Base-by-base conservation (phyloP, 1,284 basidiomycete species). In the Irpex lacteus region DNA sequence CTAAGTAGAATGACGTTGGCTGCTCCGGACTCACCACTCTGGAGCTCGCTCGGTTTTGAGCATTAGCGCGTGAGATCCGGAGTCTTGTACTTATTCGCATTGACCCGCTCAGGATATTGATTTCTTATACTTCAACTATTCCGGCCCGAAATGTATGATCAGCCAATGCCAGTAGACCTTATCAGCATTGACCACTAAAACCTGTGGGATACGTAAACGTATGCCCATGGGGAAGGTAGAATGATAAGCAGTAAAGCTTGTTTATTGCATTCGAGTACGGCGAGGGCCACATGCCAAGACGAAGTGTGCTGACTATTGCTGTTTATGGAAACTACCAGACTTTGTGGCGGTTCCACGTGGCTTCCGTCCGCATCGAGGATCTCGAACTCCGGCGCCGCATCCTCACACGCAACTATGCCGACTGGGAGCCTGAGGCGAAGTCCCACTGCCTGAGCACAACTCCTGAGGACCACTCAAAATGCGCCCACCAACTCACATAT, bases 401-500 rank as follows among this genome's bases (percentile, higher is more conserved):
- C 32, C 32, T 34, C 32, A 34, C 32, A 34, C 32, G 32, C 32
- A 34, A 34, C 32, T 34, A 34, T 34, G 32, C 32, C 5, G 32
- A 34, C 32, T 34, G n/a, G n/a, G n/a, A n/a, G n/a, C n/a, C 32
- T 5, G 32, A 34, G 32, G 6, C 32, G 32, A 6, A 34, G 32
- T 34, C 32, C 32, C 32, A 34, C 32, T 34, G 32, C 32, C 32
- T 34, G 32, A 34, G 4, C 32, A 34, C 32, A 47, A 47, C 8
- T 47, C 44, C 4, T 4, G 18, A 47, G 44, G 44, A 4, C 18
- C 11, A 18, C 13, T 47, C 44, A 47, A n/a, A 37, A 63, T 63
- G 59, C 13, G 60, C 8, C 60, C 68, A 18, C 66, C 63, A 6
- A 60, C 68, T 5, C 80, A 80, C 66, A 85, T 94, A 57, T 87